These are phyloP conservation scores for Mucor piriformis DNA, from an alignment of 371 early-diverging fungal genomes.

Conservation along the genomic window DNA sequence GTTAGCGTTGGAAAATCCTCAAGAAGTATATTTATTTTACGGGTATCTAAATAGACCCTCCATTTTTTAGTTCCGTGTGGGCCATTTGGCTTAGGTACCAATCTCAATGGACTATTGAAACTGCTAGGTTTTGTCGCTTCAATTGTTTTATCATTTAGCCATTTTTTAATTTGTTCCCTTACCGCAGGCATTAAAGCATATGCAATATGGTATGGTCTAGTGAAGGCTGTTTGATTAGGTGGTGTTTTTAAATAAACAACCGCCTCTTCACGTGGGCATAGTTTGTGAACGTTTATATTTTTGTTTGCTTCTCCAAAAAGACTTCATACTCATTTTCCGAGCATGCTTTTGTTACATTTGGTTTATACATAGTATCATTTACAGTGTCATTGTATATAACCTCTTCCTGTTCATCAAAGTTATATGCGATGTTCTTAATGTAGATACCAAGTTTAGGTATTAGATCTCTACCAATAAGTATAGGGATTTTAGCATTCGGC, in stretches of 20 bases:
- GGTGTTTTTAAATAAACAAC: not conserved
- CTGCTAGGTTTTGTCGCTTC: not conserved
- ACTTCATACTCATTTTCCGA: not conserved
- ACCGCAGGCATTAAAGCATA: not conserved
- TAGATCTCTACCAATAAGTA: not conserved
- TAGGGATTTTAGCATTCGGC: not conserved
- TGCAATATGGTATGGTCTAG: constrained; percentile 8
- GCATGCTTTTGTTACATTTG: not conserved
- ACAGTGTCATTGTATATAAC: not conserved
- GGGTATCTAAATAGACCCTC: not conserved
- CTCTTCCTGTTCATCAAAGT: not conserved
- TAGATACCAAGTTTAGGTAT: not conserved
- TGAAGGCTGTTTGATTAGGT: not conserved
- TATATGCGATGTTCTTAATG: not conserved
- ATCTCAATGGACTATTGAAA: not conserved
- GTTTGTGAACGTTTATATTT: not conserved
- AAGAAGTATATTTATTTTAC: not conserved
- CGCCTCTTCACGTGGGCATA: not conserved
- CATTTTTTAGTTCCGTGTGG: not conserved
- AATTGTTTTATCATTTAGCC: constrained; percentile 6
- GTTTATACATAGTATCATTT: not conserved
- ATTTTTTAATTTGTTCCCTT: constrained; percentile 4
- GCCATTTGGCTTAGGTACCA: not conserved
- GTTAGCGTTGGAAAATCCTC: not conserved
- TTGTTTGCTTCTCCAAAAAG: not conserved